Evolutionary conservation across 2,329 filamentous ascomycete genomes (phyloP), one percentile per base, ranked within the genome.

Genomic region (Blumeria graminis): DNA sequence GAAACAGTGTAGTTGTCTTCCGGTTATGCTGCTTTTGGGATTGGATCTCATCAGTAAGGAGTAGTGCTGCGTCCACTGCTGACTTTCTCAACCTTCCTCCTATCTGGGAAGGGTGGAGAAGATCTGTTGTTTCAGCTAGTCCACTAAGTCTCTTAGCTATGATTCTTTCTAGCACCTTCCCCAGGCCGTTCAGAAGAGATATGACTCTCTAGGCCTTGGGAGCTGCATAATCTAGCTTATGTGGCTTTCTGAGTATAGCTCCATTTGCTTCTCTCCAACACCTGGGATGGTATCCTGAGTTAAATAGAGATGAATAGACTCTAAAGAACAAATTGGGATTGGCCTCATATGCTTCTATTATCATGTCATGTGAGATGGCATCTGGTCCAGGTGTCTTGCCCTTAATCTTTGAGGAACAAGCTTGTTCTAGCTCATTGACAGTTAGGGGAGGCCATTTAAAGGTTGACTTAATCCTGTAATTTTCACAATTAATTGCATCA

Each of bases 241-340:
- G 1, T 8, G 28, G 39, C 39, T 56, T 56, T 10, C 33, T 32
- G 18, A 56, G 41, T 10, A 56, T 56, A 14, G 38, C 39, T n/a
- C 43, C 55, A 34, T 16, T 56, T 34, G 55, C 55, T 50, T 56
- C 13, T 48, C 18, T 56, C 55, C 43, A 56, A 33, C 32, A 50
- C 22, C 4, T 36, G 7, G 43, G 43, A 14, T 56, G 43, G 35
- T 56, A 56, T 16, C 55, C 55, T n/a, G 28, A 48, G 41, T 56
- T 34, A 13, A 56, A 45, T 45, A 28, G 33, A 16, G 18, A 10
- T n/a, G 38, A 22, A 32, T 13, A 56, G 46, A 48, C 18, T n/a
- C 33, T 45, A 32, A 46, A 46, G 35, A 56, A 50, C 28, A 56
- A 7, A 9, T 48, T 14, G 7, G 22, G 28, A 50, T 34, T 50